Base-by-base conservation (phyloP, 768 basidiomycete species). In the Naganishia vaughanmartiniae region DNA sequence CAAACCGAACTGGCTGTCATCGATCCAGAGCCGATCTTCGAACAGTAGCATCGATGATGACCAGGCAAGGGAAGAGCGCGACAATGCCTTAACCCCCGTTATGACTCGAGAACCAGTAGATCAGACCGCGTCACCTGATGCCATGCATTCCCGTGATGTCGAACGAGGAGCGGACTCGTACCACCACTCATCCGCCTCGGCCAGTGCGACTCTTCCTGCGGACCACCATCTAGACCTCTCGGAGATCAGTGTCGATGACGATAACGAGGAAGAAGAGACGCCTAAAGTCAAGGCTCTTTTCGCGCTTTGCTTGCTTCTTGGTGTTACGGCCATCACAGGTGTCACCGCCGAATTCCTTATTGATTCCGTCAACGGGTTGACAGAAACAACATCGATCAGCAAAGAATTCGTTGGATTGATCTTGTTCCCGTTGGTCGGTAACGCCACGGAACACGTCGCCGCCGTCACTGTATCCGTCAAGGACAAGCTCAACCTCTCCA, bases 391-490 rank as follows among this genome's bases (percentile, higher is more conserved):
- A 26, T 24, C 28, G 10, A 89, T 98, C 70, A 86, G 83, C 70
- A 85, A 87, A 71, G 90, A 90, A 78, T 98, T 93, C 76, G 89
- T 96, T 71, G 93, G 91, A 17, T 81, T 96, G 39, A 91, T 98
- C 74, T 83, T 98, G 21, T 85, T 98, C 12, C 95, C 95, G 10
- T 92, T 96, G 39, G 93, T 94, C 46, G 91, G 68, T 11, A 93
- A 92, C 78, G 90, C 91, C 7, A 91, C 90, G 67, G 93, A 96
- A 77, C 93, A 94, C 77, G 89, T 89, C 39, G 95, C 92, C 1
- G 93, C 93, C 17, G 91, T 96, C 31, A 89, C 89, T 0, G 93
- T 94, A 10, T 91, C 93, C 0, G 89, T 92, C 70, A 94, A 94
- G 81, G 82, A 83, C 80, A 92, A 94, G 80, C 83, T 96, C 24